Evolutionary conservation across 2,329 filamentous ascomycete genomes (phyloP).

Genomic region (Atkinsonella texensis): DNA sequence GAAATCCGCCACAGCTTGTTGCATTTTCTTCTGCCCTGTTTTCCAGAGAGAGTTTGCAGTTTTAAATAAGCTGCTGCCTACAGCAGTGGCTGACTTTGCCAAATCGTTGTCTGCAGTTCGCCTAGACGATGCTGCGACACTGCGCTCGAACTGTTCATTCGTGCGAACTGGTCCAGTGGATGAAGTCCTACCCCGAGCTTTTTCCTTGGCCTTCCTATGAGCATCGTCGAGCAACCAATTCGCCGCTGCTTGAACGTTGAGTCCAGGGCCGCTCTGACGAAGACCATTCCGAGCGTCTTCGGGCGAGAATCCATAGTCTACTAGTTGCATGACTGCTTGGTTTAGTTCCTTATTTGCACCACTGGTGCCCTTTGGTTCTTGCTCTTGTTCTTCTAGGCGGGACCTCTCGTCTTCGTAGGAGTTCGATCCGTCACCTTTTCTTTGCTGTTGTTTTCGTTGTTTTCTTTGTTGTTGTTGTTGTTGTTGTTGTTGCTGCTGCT

Average conservation of each 20-base stretch:
- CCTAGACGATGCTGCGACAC: constrained; percentile 31
- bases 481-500: constrained; percentile 15
- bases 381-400: constrained; percentile 9
- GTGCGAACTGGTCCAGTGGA: constrained; percentile 8
- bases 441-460: constrained; percentile 30
- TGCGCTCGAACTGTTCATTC: constrained; percentile 12
- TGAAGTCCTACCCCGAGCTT: constrained; percentile 42
- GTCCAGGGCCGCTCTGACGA: constrained; percentile 64
- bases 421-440: constrained; percentile 36
- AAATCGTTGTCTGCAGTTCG: constrained; percentile 56
- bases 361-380: constrained; percentile 12
- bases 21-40: constrained; percentile 80
- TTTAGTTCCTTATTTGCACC: constrained; percentile 41
- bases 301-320: constrained; percentile 87
- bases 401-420: constrained; percentile 30
- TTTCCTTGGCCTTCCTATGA: constrained; percentile 69
- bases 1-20: constrained; percentile 84
- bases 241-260: constrained; percentile 76
- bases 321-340: constrained; percentile 71
- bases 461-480: constrained; percentile 23
- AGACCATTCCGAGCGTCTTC: constrained; percentile 75
- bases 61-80: constrained; percentile 79
- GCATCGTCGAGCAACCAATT: constrained; percentile 86
- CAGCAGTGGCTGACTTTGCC: constrained; percentile 66
- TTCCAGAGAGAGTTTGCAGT: constrained; percentile 95